A percentile compares a stretch with the other conserved stretches of the same genome.
Conservation (phyloP, 495 filamentous ascomycete genomes). For the Endocarpon pusillum region DNA sequence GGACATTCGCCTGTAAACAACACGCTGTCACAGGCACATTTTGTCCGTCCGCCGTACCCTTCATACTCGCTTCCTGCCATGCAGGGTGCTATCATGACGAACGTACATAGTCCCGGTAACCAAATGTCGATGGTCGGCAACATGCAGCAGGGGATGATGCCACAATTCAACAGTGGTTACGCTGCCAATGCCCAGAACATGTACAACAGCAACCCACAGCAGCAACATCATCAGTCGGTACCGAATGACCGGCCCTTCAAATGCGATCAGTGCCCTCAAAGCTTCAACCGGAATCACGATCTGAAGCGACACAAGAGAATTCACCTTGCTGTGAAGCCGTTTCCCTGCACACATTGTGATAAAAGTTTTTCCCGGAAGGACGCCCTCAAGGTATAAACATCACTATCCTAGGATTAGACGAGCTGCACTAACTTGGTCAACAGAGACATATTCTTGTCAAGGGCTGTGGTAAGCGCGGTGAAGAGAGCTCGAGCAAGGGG, state of each 20-base stretch:
- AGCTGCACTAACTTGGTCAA: slow-evolving; percentile 7
- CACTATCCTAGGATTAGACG: too few species aligned
- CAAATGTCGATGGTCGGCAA: slow-evolving; percentile 52
- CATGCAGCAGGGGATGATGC: slow-evolving; percentile 31
- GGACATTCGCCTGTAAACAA: slow-evolving; percentile 30
- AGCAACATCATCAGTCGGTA: slow-evolving; percentile 20
- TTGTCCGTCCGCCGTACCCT: slow-evolving; percentile 33
- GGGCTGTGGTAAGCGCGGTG: slow-evolving; percentile 56
- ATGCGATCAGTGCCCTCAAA: slow-evolving; percentile 79
- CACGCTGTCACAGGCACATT: slow-evolving; percentile 24
- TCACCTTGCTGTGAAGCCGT: slow-evolving; percentile 88
- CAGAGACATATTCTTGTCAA: slow-evolving; percentile 90
- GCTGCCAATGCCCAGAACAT: slow-evolving; percentile 38
- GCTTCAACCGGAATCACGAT: slow-evolving; percentile 95
- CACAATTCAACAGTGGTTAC: slow-evolving; percentile 39
- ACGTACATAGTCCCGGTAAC: slow-evolving; percentile 53
- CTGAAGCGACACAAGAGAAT: slow-evolving; percentile 92
- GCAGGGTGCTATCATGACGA: slow-evolving; percentile 58
- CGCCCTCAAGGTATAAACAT: slow-evolving; percentile 94
- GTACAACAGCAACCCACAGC: slow-evolving; percentile 31
- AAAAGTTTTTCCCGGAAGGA: slow-evolving; percentile 97
- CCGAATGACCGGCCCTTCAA: slow-evolving; percentile 80
- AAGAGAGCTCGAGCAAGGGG: slow-evolving; percentile 1
- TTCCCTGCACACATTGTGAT: slow-evolving; percentile 78
- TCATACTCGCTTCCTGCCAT: slow-evolving; percentile 41